Evolutionary conservation across 495 filamentous ascomycete species (phyloP).

Genomic region (Aspergillus egyptiacus): DNA sequence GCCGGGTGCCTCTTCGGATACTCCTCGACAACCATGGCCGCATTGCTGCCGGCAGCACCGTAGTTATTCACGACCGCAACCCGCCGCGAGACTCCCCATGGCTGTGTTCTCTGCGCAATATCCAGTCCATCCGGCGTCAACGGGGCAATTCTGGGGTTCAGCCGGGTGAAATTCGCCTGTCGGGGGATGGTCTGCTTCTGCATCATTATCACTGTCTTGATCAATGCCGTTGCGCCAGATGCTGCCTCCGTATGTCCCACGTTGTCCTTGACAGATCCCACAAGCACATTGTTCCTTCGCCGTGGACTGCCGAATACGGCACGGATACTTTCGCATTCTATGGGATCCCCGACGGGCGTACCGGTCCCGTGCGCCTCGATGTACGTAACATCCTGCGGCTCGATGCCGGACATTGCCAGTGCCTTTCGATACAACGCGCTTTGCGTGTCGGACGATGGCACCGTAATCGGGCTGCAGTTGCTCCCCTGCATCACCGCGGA

Average conservation of each 20-base stretch:
- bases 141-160: constrained; percentile 37
- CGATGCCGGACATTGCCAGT: constrained; percentile 2
- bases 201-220: constrained; percentile 44
- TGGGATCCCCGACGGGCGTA: constrained; percentile 42
- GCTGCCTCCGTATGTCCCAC: constrained; percentile 45
- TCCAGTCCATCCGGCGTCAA: constrained; percentile 19
- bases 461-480: constrained; percentile 25
- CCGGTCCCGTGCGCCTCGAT: constrained; percentile 25
- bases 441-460: constrained; percentile 30
- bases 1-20: neutral
- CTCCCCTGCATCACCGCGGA: constrained; percentile 25
- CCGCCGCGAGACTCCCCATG: constrained; percentile 22
- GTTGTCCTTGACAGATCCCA: constrained; percentile 43
- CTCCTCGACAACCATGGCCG: constrained; percentile 33
- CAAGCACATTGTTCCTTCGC: constrained; percentile 15
- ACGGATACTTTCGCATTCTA: constrained; percentile 30
- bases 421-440: constrained; percentile 20
- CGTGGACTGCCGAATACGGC: constrained; percentile 24
- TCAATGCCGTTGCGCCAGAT: constrained; percentile 39
- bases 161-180: constrained; percentile 28
- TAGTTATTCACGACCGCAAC: constrained; percentile 45
- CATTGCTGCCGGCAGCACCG: constrained; percentile 46
- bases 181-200: constrained; percentile 28
- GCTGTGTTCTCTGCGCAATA: too few relatives aligned
- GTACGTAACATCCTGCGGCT: constrained; percentile 15